These are phyloP conservation scores for Pseudonitzschia delicatissima DNA, from an alignment of 108 stramenopile genomes.

Conservation along the genomic window DNA sequence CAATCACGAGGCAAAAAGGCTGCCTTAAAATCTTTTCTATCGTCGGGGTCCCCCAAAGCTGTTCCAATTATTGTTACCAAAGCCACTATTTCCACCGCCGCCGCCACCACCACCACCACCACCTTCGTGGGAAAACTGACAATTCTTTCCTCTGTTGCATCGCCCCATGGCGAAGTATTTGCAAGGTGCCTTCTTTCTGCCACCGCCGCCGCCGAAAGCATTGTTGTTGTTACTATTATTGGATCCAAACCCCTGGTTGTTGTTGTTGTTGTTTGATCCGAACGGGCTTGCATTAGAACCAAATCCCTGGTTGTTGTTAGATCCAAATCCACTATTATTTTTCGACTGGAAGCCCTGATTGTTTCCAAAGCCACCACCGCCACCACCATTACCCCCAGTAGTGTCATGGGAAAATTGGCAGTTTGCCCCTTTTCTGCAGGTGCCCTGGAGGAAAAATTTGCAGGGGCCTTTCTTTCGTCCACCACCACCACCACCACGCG, in stretches of 20 bases:
- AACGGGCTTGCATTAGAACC: too few relatives aligned
- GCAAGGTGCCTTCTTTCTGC: conserved; percentile 43
- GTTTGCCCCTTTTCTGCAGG: conserved; percentile 61
- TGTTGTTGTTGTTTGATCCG: neutral
- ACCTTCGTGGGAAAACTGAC: conserved; percentile 70
- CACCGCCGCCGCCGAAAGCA: conserved; percentile 24
- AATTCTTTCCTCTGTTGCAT: conserved; percentile 68
- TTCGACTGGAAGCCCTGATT: conserved; percentile 7
- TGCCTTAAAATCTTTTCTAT: too few relatives aligned
- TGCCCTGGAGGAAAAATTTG: conserved; percentile 73
- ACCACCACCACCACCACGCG: conserved; percentile 23
- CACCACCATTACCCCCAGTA: conserved; percentile 19
- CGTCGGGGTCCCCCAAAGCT: neutral
- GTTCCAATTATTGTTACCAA: conserved; percentile 6
- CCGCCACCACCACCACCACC: conserved; percentile 13
- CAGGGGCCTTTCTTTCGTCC: conserved; percentile 43
- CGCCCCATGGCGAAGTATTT: conserved; percentile 72
- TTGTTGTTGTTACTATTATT: neutral
- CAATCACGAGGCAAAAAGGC: too few relatives aligned
- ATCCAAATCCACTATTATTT: too few relatives aligned
- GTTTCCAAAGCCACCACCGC: conserved; percentile 16
- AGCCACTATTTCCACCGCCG: conserved; percentile 10
- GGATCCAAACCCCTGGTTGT: neutral
- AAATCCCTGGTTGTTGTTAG: too few relatives aligned
- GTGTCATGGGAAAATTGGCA: conserved; percentile 75